Base-by-base conservation (phyloP, 352 stramenopile species). In the Globisporangium alternatum region DNA sequence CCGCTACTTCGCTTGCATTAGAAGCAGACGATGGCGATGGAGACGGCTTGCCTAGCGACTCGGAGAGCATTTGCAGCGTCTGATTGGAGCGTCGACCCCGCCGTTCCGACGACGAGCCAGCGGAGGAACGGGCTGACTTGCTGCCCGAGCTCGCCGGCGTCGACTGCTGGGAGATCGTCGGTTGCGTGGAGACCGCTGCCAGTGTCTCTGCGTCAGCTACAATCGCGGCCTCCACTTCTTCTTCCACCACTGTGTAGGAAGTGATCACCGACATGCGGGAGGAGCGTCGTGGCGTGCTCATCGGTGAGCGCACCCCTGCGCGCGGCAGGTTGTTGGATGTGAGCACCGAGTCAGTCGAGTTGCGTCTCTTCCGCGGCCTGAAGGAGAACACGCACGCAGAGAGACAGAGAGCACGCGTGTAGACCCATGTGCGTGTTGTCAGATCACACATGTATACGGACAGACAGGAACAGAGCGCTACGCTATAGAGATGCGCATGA, bases 21-120 rank as follows among this genome's bases (percentile, higher is more conserved):
- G 41, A 47, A 21, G 41, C 41, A 47, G 41, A 22, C 41, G 49
- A 55, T 6, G 44, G 12, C 6, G 45, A 57, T 28, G 28, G 35
- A 1, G 64, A 72, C 35, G 48, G 54, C 25, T 73, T 57, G 5
- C 60, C 70, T 21, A 80, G 39, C 7, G 67, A 69, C 45, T 41
- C 33, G 17, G 62, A 60, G 1, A 74, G n/a, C 15, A 65, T 59
- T 21, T 39, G 31, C 17, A 76, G 41, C 25, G 70, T 71, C n/a
- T 78, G 70, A 5, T 62, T 66, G 51, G 57, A 65, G 12, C 56
- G 59, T 21, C 58, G 55, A 8, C 30, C 30, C 1, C 61, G 56
- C n/a, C 61, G 67, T 39, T 10, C 13, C 13, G 67, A 74, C 8
- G 66, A 59, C 15, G 72, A 80, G 39, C 54, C 68, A n/a, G 68